Evolutionary conservation across 1,284 basidiomycete species (phyloP).

Genomic region (Trichosporon ovoides): DNA sequence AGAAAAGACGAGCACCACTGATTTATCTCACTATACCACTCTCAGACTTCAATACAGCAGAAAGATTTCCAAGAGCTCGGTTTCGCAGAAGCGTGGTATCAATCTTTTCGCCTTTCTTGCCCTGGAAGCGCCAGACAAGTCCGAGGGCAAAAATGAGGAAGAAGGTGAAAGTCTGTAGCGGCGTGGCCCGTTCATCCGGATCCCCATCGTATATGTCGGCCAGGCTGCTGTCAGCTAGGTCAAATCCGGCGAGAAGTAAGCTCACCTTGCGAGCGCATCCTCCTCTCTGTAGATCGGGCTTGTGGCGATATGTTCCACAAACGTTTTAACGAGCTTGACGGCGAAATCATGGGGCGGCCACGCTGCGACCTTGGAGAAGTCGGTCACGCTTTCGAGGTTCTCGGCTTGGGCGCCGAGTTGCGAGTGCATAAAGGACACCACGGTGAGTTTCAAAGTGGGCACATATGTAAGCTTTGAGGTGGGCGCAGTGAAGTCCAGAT

Average conservation of each 20-base stretch:
- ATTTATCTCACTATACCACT: conserved; percentile 4
- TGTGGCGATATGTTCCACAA: conserved; percentile 8
- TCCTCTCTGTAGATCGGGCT: neutral
- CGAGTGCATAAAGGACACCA: conserved; percentile 4
- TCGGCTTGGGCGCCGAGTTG: conserved; percentile 6
- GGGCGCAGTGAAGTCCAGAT: conserved; percentile 3
- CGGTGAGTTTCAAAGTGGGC: neutral
- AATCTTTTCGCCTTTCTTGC: conserved; percentile 4
- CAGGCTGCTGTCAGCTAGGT: conserved; percentile 3
- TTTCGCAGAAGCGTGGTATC: conserved; percentile 12
- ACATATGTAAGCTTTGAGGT: neutral
- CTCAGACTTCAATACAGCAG: conserved; percentile 7
- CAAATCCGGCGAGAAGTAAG: neutral
- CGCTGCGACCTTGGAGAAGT: conserved; percentile 4
- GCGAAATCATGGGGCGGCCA: conserved; percentile 13
- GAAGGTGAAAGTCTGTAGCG: conserved; percentile 12
- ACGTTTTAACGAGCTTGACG: conserved; percentile 3
- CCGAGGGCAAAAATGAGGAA: conserved; percentile 6
- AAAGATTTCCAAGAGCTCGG: conserved; percentile 3
- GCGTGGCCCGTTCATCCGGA: conserved; percentile 6
- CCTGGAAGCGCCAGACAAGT: conserved; percentile 3
- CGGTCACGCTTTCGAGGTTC: neutral
- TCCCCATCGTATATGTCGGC: conserved; percentile 7
- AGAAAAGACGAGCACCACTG: neutral
- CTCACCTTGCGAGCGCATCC: conserved; percentile 9